phyloP scores from a whole-genome alignment of 2,329 filamentous ascomycete genomes.

The Colletotrichum sp. region DNA sequence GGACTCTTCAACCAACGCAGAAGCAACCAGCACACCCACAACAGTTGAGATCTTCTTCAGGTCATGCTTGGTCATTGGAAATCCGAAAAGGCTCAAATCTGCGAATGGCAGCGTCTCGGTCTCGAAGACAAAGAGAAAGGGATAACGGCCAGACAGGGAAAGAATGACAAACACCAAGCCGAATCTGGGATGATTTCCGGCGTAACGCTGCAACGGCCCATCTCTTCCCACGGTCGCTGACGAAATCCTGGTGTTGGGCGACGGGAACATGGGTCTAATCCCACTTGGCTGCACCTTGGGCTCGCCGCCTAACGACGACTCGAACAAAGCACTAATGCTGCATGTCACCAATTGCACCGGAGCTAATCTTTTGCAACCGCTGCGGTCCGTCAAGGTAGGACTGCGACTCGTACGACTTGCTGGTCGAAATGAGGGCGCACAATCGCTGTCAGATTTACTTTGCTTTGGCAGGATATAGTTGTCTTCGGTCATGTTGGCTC shows the following conservation, averaged over 20 bases:
- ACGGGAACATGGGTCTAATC: conserved; percentile 12
- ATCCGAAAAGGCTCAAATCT: neutral
- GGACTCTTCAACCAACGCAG: neutral
- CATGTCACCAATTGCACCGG: conserved; percentile 18
- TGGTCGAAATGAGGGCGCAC: conserved; percentile 6
- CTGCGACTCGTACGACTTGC: conserved; percentile 14
- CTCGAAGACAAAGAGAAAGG: neutral
- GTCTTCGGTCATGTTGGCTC: neutral
- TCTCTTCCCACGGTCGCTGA: conserved; percentile 10
- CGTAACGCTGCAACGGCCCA: conserved; percentile 11
- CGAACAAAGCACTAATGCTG: conserved; percentile 16
- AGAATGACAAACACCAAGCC: conserved; percentile 17
- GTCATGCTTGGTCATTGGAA: neutral
- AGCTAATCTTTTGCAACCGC: conserved; percentile 14
- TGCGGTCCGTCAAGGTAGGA: neutral
- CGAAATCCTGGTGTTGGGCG: conserved; percentile 8
- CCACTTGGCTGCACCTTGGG: conserved; percentile 15
- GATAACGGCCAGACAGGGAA: neutral
- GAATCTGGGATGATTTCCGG: conserved; percentile 16
- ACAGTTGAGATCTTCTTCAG: neutral
- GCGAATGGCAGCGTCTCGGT: neutral
- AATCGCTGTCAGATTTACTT: neutral
- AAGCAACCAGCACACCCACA: neutral
- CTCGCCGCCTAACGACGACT: conserved; percentile 1
- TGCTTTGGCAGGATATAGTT: neutral